Evolutionary conservation across 106 monocot genomes (phyloP).

Genomic region (Iris macrosiphon): DNA sequence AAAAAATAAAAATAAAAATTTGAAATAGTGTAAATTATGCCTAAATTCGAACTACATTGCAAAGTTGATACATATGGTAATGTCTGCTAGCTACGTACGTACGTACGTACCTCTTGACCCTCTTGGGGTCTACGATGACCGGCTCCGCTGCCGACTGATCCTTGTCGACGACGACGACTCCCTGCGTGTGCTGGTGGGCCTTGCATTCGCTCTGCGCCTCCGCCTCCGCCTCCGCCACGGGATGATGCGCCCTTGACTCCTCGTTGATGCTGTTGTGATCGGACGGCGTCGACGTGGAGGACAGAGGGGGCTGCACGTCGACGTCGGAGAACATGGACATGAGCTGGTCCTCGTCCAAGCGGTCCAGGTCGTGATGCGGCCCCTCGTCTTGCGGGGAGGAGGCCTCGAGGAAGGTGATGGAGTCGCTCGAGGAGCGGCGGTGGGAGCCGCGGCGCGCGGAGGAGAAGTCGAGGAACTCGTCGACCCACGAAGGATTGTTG

Average conservation of each 20-base stretch:
- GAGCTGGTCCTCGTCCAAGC: constrained; percentile 80
- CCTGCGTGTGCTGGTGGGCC: background rate
- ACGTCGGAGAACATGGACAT: constrained; percentile 90
- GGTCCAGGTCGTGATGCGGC: constrained; percentile 45
- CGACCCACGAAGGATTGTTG: constrained; percentile 48
- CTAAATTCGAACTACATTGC: no score
- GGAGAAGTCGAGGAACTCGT: constrained; percentile 89
- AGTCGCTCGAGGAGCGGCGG: constrained; percentile 71
- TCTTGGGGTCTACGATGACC: constrained; percentile 48
- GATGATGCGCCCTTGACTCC: constrained; percentile 17
- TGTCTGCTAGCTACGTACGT: background rate
- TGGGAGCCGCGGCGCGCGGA: constrained; percentile 54
- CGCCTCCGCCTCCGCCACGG: constrained; percentile 12
- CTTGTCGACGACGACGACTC: background rate
- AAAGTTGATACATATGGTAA: background rate
- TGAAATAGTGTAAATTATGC: background rate
- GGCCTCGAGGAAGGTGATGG: constrained; percentile 59
- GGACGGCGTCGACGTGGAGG: constrained; percentile 27
- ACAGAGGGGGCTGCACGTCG: constrained; percentile 14
- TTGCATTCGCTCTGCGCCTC: constrained; percentile 48
- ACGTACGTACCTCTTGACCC: constrained; percentile 66
- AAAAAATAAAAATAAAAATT: background rate
- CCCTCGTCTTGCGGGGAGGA: constrained; percentile 1
- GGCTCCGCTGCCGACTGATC: background rate
- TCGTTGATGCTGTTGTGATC: constrained; percentile 46